Conservation (phyloP, 1,284 basidiomycete genomes). For the Cronartium quercuum region DNA sequence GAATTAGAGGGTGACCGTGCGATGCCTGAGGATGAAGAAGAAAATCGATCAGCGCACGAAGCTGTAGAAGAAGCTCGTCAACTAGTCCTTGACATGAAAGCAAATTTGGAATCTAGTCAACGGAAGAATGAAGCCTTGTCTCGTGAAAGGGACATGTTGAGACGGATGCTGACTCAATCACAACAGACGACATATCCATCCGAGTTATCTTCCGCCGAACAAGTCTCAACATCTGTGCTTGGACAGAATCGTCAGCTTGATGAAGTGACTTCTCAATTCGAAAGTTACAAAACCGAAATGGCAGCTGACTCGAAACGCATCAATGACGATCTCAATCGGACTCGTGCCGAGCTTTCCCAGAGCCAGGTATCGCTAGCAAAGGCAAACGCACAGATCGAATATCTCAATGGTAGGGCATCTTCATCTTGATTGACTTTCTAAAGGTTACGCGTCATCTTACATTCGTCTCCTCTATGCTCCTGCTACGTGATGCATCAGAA, state of each 20-base stretch:
- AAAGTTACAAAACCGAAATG: constrained; percentile 71
- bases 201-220: not conserved
- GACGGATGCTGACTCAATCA: constrained; percentile 58
- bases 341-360: constrained; percentile 64
- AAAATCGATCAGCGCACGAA: constrained; percentile 61
- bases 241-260: constrained; percentile 54
- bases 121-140: constrained; percentile 67
- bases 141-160: constrained; percentile 81
- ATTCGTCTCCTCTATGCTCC: not conserved
- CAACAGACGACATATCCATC: constrained; percentile 13
- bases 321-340: constrained; percentile 61
- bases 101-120: constrained; percentile 66
- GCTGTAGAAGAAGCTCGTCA: constrained; percentile 80
- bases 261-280: constrained; percentile 67
- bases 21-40: constrained; percentile 36
- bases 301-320: constrained; percentile 61
- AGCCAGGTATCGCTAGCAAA: constrained; percentile 67
- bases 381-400: constrained; percentile 70
- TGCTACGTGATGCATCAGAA: constrained; percentile 56
- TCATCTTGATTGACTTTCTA: not conserved
- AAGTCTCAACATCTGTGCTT: constrained; percentile 36
- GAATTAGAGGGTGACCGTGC: constrained; percentile 49
- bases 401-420: constrained; percentile 44
- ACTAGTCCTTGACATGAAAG: constrained; percentile 70
- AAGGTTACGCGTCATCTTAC: constrained; percentile 33